A percentile compares a stretch with the other conserved stretches of the same genome.
phyloP scores from a whole-genome alignment of 2,329 filamentous ascomycete genomes.

The Cladosporium colombiae region DNA sequence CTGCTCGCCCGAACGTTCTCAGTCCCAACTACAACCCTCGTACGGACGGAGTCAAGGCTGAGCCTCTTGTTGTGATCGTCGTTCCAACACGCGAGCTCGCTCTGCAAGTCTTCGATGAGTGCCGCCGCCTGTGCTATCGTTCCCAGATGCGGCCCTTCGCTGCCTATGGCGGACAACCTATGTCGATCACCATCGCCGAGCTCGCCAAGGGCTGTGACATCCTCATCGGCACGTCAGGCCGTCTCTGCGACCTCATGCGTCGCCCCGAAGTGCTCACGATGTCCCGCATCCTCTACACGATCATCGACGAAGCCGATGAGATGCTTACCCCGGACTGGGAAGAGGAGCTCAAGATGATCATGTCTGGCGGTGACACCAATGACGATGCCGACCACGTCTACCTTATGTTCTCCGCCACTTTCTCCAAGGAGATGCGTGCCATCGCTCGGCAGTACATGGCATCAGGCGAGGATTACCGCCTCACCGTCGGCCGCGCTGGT shows the following conservation, averaged over 20 bases:
- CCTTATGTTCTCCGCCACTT: constrained; percentile 93
- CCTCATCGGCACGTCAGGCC: constrained; percentile 83
- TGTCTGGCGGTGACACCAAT: constrained; percentile 78
- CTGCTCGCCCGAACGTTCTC: constrained; percentile 65
- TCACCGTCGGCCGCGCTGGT: constrained; percentile 85
- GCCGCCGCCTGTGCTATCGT: constrained; percentile 88
- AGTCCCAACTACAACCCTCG: constrained; percentile 51
- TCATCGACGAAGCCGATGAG: constrained; percentile 95
- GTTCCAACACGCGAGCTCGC: constrained; percentile 87
- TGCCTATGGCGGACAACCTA: constrained; percentile 79
- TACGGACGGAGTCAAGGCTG: constrained; percentile 64
- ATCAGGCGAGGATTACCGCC: constrained; percentile 67
- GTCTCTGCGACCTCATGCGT: constrained; percentile 80
- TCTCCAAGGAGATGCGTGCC: constrained; percentile 75
- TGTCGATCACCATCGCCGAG: constrained; percentile 68
- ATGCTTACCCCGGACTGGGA: constrained; percentile 79
- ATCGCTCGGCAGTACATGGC: constrained; percentile 76
- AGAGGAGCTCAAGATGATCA: constrained; percentile 71
- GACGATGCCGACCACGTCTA: constrained; percentile 68
- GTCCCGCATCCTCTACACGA: constrained; percentile 69
- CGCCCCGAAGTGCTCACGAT: constrained; percentile 69
- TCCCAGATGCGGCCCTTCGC: constrained; percentile 92
- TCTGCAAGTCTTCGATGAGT: constrained; percentile 93
- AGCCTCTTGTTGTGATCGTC: constrained; percentile 84
- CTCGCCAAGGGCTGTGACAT: constrained; percentile 85